Evolutionary conservation across 768 basidiomycete species (phyloP).

Genomic region (Trametes meyenii): DNA sequence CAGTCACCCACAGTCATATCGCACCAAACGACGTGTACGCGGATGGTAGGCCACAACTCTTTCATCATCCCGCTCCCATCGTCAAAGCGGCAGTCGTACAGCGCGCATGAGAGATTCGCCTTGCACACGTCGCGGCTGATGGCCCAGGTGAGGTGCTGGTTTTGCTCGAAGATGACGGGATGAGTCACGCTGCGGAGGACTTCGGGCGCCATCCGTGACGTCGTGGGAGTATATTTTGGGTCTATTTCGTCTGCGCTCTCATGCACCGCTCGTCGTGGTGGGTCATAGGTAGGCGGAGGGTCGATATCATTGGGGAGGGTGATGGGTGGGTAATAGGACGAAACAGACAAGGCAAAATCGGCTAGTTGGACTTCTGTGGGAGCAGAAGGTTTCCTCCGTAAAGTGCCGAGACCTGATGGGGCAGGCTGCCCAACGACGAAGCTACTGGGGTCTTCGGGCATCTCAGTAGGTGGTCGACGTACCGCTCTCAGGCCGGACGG

Average conservation of each 20-base stretch:
- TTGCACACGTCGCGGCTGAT: neutral
- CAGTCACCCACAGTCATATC: slow-evolving; percentile 15
- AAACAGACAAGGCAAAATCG: slow-evolving; percentile 1
- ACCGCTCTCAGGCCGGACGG: neutral
- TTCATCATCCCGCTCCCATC: slow-evolving; percentile 9
- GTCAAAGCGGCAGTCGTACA: slow-evolving; percentile 15
- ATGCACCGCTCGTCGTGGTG: slow-evolving; percentile 7
- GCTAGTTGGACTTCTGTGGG: neutral
- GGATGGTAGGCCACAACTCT: slow-evolving; percentile 11
- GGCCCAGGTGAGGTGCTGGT: slow-evolving; percentile 12
- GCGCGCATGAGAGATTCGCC: slow-evolving; percentile 5
- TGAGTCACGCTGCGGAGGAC: slow-evolving; percentile 15
- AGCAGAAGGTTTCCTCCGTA: neutral
- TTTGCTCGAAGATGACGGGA: neutral
- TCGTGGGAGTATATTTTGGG: slow-evolving; percentile 9
- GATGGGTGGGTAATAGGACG: slow-evolving; percentile 16
- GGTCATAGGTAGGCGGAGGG: neutral
- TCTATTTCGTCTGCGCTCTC: neutral
- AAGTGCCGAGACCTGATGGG: neutral
- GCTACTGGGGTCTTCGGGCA: slow-evolving; percentile 7
- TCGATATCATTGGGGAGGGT: slow-evolving; percentile 3
- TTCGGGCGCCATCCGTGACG: slow-evolving; percentile 9
- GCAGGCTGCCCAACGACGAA: neutral
- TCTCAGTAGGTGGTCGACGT: too few relatives aligned
- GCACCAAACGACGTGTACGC: slow-evolving; percentile 15